Conservation (phyloP, 108 stramenopile species). For the Cyclotella baltica region DNA sequence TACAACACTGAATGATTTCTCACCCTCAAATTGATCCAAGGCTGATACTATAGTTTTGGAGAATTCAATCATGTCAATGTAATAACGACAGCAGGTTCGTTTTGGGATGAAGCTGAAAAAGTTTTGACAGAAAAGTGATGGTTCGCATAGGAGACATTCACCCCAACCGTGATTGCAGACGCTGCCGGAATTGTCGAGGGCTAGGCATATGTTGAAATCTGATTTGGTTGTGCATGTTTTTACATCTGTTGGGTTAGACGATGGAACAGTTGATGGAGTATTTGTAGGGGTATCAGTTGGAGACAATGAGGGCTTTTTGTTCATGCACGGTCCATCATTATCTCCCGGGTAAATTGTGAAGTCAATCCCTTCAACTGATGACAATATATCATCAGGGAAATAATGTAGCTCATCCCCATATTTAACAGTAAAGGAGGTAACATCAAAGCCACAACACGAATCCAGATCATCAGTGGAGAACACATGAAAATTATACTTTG, state of each 20-base stretch:
- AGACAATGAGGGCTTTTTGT: background rate
- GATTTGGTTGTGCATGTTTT: constrained; percentile 16
- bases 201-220: constrained; percentile 37
- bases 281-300: background rate
- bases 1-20: constrained; percentile 38
- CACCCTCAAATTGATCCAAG: constrained; percentile 18
- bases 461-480: constrained; percentile 7
- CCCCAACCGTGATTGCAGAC: constrained; percentile 26
- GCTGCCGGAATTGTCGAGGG: constrained; percentile 38
- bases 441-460: constrained; percentile 30
- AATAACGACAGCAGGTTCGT: constrained; percentile 36
- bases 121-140: constrained; percentile 10
- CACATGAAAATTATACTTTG: constrained; percentile 9
- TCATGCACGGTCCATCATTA: background rate
- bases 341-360: background rate
- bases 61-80: constrained; percentile 33
- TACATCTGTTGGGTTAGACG: background rate
- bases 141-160: constrained; percentile 23
- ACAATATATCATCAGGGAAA: background rate
- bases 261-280: background rate
- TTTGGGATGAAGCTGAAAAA: constrained; percentile 6
- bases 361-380: background rate
- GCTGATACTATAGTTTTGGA: constrained; percentile 18
- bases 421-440: background rate
- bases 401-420: constrained; percentile 8